Evolutionary conservation across 139 green algal genomes (phyloP).

Genomic region (Pseudopediastrum boryanum): DNA sequence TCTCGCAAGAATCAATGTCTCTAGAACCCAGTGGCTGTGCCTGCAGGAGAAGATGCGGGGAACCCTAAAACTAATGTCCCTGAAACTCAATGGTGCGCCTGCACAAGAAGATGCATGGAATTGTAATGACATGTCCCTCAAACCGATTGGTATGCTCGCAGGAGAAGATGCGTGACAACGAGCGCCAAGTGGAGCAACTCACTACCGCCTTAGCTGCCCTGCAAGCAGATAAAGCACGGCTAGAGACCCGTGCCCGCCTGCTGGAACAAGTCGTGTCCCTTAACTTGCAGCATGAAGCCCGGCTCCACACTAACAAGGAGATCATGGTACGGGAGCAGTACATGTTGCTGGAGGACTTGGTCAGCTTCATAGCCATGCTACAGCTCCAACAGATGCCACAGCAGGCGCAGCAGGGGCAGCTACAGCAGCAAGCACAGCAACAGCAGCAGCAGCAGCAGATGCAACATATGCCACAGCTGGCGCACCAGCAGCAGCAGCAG

Average conservation of each 20-base stretch:
- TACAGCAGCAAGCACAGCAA: background rate
- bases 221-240: slow-evolving; percentile 8
- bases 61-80: too few species aligned
- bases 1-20: too few species aligned
- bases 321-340: slow-evolving; percentile 46
- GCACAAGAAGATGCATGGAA: too few species aligned
- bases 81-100: too few species aligned
- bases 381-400: too few species aligned
- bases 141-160: too few species aligned
- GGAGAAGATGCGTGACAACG: slow-evolving; percentile 32
- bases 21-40: too few species aligned
- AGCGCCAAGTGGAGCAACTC: slow-evolving; percentile 29
- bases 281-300: slow-evolving; percentile 35
- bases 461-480: background rate
- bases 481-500: background rate
- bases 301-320: slow-evolving; percentile 41
- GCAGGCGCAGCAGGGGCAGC: background rate
- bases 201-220: background rate
- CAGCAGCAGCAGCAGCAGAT: slow-evolving; percentile 1
- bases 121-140: too few species aligned
- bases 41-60: too few species aligned
- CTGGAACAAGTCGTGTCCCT: slow-evolving; percentile 33
- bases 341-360: slow-evolving; percentile 39
- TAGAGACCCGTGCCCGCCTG: slow-evolving; percentile 22
- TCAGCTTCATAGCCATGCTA: slow-evolving; percentile 20